These are phyloP conservation scores for Alternaria hordeiaustralica DNA, from an alignment of 2,329 filamentous ascomycete species.

Conservation along the genomic window DNA sequence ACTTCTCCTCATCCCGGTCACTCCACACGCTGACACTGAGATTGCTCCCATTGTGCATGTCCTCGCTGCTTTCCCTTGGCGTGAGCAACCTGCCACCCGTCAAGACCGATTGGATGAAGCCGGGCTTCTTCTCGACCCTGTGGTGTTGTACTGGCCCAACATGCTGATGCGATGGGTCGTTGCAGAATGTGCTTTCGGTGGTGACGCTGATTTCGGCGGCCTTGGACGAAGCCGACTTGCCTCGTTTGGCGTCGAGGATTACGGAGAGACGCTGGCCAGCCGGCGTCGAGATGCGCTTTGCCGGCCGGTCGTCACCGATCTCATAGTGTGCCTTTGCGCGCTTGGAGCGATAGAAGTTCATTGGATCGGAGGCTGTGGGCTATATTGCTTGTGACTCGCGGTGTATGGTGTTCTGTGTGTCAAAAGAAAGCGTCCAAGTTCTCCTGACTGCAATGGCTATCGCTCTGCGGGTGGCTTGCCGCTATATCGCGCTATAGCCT, in stretches of 20 bases:
- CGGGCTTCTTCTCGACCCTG: slow-evolving; percentile 19
- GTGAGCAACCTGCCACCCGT: slow-evolving; percentile 33
- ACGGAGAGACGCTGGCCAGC: slow-evolving; percentile 51
- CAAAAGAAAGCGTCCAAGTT: background rate
- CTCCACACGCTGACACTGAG: slow-evolving; percentile 48
- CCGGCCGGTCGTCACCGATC: slow-evolving; percentile 36
- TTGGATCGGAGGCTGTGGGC: slow-evolving; percentile 8
- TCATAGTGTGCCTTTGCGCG: slow-evolving; percentile 32
- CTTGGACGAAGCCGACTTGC: slow-evolving; percentile 23
- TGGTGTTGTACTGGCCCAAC: slow-evolving; percentile 30
- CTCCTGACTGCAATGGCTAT: background rate
- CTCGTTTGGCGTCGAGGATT: slow-evolving; percentile 45
- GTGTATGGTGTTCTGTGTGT: background rate
- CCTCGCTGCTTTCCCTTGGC: slow-evolving; percentile 40
- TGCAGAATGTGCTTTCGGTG: slow-evolving; percentile 38
- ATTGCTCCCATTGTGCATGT: slow-evolving; percentile 32
- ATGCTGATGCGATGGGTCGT: slow-evolving; percentile 34
- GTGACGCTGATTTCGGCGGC: slow-evolving; percentile 33
- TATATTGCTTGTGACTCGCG: background rate
- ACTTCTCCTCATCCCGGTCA: slow-evolving; percentile 43
- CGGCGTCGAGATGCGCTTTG: slow-evolving; percentile 52
- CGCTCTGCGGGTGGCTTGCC: slow-evolving; percentile 10
- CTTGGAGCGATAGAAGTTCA: slow-evolving; percentile 37
- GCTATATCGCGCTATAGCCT: slow-evolving; percentile 9
- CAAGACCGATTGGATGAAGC: slow-evolving; percentile 25